Evolutionary conservation across 2,329 filamentous ascomycete species (phyloP).

Genomic region (Penicillium freii): DNA sequence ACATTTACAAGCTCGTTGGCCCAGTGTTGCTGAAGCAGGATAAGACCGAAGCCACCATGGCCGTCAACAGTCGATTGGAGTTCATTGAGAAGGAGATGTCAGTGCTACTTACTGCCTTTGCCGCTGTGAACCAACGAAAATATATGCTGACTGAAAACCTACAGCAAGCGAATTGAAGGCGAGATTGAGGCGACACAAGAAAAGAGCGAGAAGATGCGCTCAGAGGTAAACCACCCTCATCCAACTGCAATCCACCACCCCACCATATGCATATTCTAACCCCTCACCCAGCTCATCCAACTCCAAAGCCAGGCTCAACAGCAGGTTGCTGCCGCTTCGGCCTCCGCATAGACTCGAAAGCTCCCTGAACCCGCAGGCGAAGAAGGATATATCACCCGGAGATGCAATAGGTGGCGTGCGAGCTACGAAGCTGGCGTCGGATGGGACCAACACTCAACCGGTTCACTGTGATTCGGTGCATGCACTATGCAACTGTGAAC

Average conservation of each 20-base stretch:
- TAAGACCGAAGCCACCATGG: conserved; percentile 81
- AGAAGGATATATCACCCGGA: conserved; percentile 1
- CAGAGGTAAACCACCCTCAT: conserved; percentile 53
- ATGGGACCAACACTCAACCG: not conserved
- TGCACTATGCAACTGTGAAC: not conserved
- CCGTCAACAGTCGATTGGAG: conserved; percentile 84
- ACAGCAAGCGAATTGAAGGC: conserved; percentile 64
- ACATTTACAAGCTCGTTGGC: conserved; percentile 93
- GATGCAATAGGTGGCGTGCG: not conserved
- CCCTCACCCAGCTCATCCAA: conserved; percentile 36
- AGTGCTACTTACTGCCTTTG: conserved; percentile 31
- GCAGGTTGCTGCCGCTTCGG: conserved; percentile 30
- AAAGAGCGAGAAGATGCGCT: conserved; percentile 63
- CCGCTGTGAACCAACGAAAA: not conserved
- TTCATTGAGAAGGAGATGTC: conserved; percentile 95
- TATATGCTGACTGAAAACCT: conserved; percentile 6
- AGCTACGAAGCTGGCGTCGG: not conserved
- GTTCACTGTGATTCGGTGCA: not conserved
- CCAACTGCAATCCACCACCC: not conserved
- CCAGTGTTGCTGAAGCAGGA: conserved; percentile 95
- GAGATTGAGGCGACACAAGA: conserved; percentile 64
- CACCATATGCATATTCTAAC: conserved; percentile 17
- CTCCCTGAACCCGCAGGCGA: not conserved
- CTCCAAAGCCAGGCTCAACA: conserved; percentile 41
- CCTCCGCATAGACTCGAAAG: conserved; percentile 30